Evolutionary conservation across 208 protist genomes (phyloP), one percentile per base, ranked within the genome.

Genomic region (Trypanosoma rangeli): DNA sequence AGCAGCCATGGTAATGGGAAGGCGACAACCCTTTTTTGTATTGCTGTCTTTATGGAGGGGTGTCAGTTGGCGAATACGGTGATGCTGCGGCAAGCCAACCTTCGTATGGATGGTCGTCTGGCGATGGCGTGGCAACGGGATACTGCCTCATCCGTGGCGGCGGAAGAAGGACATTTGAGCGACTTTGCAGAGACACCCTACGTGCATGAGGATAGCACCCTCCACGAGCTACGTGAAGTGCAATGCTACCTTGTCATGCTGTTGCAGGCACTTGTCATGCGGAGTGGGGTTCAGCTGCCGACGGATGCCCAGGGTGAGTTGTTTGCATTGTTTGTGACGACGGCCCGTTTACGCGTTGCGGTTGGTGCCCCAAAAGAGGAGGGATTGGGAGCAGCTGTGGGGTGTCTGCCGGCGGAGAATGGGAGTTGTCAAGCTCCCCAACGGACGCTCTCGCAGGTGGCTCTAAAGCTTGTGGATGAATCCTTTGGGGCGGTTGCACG

Each of bases 221-320:
- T 79, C n/a, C n/a, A 69, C 42, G 68, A 73, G 5, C 22, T 79
- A 26, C n/a, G 68, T 52, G 74, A 68, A n/a, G 54, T 64, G 42
- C 74, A 71, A 29, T 79, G 67, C 26, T 71, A 74, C 37, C 35
- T 73, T 18, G 16, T 79, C 29, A 65, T 79, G 58, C 35, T 71
- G 31, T 31, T 80, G 1, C 68, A 80, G 52, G 64, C 73, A 3
- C 55, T 66, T 20, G 33, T 46, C 1, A 49, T 69, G 55, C 68
- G 54, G 24, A 22, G 15, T 15, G 56, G 73, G 16, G 50, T 62
- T 22, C 61, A 68, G 24, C 68, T 89, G 5, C 78, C 66, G 0
- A 44, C 29, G 4, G 78, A 85, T 26, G 78, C 73, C 46, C 84
- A 89, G 56, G 73, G 74, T 20, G 76, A 70, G 16, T 54, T 89